These are phyloP conservation scores for Aureobasidium sp. DNA, from an alignment of 2,329 filamentous ascomycete genomes.

Conservation along the genomic window DNA sequence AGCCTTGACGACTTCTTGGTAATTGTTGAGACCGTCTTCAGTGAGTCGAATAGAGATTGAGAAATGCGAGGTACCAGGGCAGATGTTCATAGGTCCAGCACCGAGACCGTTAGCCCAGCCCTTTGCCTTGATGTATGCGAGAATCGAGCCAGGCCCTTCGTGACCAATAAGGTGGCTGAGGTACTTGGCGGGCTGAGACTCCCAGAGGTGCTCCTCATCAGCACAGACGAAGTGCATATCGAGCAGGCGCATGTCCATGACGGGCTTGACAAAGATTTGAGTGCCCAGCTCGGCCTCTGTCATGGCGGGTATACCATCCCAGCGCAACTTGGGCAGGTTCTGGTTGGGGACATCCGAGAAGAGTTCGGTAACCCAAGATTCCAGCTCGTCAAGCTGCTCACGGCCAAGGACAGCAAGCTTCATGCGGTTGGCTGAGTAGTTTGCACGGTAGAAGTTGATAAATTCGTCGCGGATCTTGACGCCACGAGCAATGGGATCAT, in stretches of 20 bases:
- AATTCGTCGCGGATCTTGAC: slow-evolving; percentile 85
- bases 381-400: slow-evolving; percentile 71
- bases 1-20: slow-evolving; percentile 71
- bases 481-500: slow-evolving; percentile 66
- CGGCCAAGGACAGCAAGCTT: slow-evolving; percentile 80
- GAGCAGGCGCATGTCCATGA: slow-evolving; percentile 76
- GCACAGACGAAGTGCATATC: slow-evolving; percentile 77
- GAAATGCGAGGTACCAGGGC: slow-evolving; percentile 73
- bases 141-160: slow-evolving; percentile 84
- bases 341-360: slow-evolving; percentile 80
- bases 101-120: slow-evolving; percentile 82
- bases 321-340: slow-evolving; percentile 58
- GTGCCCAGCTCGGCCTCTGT: slow-evolving; percentile 53
- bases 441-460: slow-evolving; percentile 79
- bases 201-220: slow-evolving; percentile 71
- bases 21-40: slow-evolving; percentile 73
- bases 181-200: slow-evolving; percentile 75
- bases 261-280: slow-evolving; percentile 80
- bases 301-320: slow-evolving; percentile 55
- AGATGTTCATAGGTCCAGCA: slow-evolving; percentile 66
- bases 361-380: slow-evolving; percentile 74
- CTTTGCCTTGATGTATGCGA: slow-evolving; percentile 81
- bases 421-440: slow-evolving; percentile 92
- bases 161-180: slow-evolving; percentile 85
- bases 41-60: slow-evolving; percentile 72